Evolutionary conservation across 1,284 basidiomycete species (phyloP), one percentile per base, ranked within the genome.

Genomic region (Quambalaria eucalypti): DNA sequence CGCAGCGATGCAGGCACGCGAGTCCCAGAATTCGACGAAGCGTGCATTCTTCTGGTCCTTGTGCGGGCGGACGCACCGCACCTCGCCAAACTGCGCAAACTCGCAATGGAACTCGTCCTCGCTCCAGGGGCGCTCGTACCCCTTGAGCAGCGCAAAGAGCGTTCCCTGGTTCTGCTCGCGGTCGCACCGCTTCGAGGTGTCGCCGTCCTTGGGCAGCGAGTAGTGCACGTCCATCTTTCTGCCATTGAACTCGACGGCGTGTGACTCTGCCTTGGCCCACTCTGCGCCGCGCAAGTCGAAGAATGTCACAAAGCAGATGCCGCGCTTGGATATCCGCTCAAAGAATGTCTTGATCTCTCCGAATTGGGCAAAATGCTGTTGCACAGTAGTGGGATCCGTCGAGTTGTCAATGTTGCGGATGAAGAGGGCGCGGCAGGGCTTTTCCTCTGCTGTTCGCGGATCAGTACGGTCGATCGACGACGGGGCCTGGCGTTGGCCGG

Each of bases 341-440:
- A 95, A 97, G 77, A 92, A 96, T 1, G 88, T 92, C 78, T 90
- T 90, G 78, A 97, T 88, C 74, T 92, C 89, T 57, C 93, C 93
- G 76, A 88, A 88, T 58, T 87, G 84, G 77, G 89, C 87, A 78
- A 97, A 98, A 52, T 84, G 82, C 33, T 80, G 80, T 61, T 86
- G 84, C n/a, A 97, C 84, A 71, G 87, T 84, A 9, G 85, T 83
- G 64, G 87, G 85, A 66, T 86, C 82, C 21, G 90, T 89, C 78
- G 92, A 89, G 79, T 93, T 96, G 83, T 90, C 91, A 69, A 96
- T 88, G 76, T 97, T 97, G 68, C 93, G 86, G 61, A 97, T 90
- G 74, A 98, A 98, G 36, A 98, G 79, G 1, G 91, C 96, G 50
- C 93, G 83, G 76, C 93, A 95, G 1, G 91, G 91, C 68, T 88